Conservation (phyloP, 257 asterid genomes). For the Fraxinus americana region DNA sequence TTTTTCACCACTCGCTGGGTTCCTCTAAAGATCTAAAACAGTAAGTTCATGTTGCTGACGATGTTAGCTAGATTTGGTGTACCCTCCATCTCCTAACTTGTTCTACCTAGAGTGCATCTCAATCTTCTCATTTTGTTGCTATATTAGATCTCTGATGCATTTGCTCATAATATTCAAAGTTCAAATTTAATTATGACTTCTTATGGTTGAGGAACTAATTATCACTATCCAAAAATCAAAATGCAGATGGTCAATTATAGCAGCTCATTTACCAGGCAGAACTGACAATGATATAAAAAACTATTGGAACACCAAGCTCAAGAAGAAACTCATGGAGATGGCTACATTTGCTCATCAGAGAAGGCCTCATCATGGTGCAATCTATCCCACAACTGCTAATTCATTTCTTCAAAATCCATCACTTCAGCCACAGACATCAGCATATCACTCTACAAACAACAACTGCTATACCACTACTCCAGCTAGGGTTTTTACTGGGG, state of each 20-base stretch:
- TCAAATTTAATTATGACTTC: too few relatives aligned
- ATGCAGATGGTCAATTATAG: constrained; percentile 71
- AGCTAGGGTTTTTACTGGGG: not conserved
- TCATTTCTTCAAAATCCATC: constrained; percentile 24
- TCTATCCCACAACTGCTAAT: not conserved
- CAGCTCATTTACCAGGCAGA: constrained; percentile 79
- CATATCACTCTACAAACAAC: constrained; percentile 17
- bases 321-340: constrained; percentile 52
- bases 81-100: too few relatives aligned
- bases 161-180: too few relatives aligned
- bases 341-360: constrained; percentile 31
- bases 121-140: too few relatives aligned
- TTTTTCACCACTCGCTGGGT: too few relatives aligned
- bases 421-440: constrained; percentile 4
- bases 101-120: too few relatives aligned
- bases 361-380: constrained; percentile 20
- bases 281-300: constrained; percentile 89
- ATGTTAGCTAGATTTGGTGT: too few relatives aligned
- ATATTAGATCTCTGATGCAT: too few relatives aligned
- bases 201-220: not conserved
- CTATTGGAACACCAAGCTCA: constrained; percentile 94
- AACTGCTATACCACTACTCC: constrained; percentile 4
- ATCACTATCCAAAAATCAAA: not conserved
- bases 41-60: too few relatives aligned
- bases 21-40: too few relatives aligned